Percentiles rank a stretch among this genome's conserved stretches.
phyloP scores from a whole-genome alignment of 139 green algal genomes.

The Asterochloris sp. region DNA sequence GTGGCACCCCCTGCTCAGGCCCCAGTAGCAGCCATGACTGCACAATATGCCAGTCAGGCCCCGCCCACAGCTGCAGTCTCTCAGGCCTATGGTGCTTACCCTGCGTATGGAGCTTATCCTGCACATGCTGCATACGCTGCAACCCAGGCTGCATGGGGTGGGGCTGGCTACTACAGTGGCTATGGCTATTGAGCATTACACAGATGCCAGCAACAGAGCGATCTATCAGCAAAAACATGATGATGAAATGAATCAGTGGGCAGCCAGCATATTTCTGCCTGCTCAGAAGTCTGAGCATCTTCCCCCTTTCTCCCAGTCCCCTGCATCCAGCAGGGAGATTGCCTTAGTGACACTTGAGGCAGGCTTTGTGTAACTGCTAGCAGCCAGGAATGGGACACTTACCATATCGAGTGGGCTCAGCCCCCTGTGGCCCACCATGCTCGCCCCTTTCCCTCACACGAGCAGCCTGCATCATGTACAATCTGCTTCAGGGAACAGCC shows the following conservation, averaged over 20 bases:
- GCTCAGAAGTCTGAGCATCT: slow-evolving; percentile 34
- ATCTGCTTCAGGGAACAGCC: background rate
- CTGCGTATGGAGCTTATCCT: no score
- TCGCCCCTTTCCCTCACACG: slow-evolving; percentile 6
- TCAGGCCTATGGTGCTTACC: background rate
- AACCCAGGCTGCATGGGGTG: no score
- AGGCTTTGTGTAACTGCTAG: background rate
- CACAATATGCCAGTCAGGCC: slow-evolving; percentile 1
- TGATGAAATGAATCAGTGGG: background rate
- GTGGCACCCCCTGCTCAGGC: slow-evolving; percentile 5
- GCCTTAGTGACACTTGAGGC: background rate
- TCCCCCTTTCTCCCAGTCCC: slow-evolving; percentile 42
- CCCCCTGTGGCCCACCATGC: slow-evolving; percentile 6
- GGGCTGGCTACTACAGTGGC: no score
- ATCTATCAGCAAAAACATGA: background rate
- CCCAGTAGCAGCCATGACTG: background rate
- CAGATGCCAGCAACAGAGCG: no score
- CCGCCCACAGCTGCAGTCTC: slow-evolving; percentile 7
- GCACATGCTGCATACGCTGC: no score
- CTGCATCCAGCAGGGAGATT: slow-evolving; percentile 1
- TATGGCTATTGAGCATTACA: background rate
- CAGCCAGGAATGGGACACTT: background rate
- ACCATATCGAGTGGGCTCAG: slow-evolving; percentile 27
- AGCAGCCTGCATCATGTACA: background rate
- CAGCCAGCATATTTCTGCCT: background rate